Conservation (phyloP, 2,329 filamentous ascomycete genomes). For the Ceratocystis huliohia region DNA sequence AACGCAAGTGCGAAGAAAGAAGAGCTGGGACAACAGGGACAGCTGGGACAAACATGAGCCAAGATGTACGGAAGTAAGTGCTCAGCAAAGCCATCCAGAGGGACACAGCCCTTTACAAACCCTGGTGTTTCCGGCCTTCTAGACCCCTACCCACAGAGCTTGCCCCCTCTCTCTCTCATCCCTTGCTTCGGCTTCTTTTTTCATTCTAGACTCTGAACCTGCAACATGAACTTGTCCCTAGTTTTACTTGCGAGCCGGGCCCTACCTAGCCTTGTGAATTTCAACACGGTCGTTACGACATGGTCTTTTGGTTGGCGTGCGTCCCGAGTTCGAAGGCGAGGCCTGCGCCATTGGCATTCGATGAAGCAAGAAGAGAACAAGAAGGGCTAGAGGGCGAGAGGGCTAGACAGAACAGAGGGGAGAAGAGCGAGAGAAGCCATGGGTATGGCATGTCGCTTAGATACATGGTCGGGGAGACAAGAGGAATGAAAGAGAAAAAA, state of each 20-base stretch:
- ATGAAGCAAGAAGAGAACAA: neutral
- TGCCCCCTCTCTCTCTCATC: neutral
- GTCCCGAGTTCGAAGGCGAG: neutral
- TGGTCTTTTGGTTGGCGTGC: neutral
- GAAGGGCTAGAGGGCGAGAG: neutral
- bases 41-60: neutral
- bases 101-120: neutral
- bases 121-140: constrained; percentile 4
- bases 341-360: neutral
- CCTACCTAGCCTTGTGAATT: neutral
- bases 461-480: neutral
- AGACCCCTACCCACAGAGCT: neutral
- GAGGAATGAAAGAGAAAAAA: neutral
- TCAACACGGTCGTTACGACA: neutral
- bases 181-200: constrained; percentile 6
- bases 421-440: constrained; percentile 1
- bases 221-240: neutral
- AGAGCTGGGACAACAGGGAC: neutral
- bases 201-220: neutral
- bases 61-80: neutral
- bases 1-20: neutral
- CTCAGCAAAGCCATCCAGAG: no score
- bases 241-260: neutral
- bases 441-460: constrained; percentile 2
- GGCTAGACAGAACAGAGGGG: neutral